phyloP scores from a whole-genome alignment of 2,329 filamentous ascomycete species.

The Chrysosporium queenslandicum region DNA sequence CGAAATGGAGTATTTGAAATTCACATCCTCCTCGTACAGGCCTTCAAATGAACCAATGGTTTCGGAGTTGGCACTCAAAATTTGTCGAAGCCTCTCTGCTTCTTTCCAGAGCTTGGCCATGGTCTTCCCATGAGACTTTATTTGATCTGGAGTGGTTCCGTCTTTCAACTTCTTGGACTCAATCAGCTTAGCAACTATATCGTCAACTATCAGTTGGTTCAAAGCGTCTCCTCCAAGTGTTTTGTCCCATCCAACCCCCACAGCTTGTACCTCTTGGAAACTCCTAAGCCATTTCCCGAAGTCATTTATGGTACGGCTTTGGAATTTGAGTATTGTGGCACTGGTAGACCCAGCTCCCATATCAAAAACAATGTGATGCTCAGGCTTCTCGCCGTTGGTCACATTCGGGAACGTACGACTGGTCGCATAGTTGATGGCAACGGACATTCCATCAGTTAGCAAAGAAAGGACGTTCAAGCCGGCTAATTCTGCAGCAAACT shows the following conservation, averaged over 20 bases:
- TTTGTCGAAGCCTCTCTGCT: constrained; percentile 72
- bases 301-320: constrained; percentile 81
- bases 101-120: constrained; percentile 90
- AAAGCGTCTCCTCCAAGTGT: constrained; percentile 82
- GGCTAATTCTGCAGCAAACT: constrained; percentile 75
- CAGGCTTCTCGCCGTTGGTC: constrained; percentile 71
- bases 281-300: constrained; percentile 92
- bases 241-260: constrained; percentile 80
- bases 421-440: constrained; percentile 91
- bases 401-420: constrained; percentile 78
- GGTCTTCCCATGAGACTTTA: constrained; percentile 66
- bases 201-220: constrained; percentile 77
- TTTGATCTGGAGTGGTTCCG: constrained; percentile 32
- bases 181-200: constrained; percentile 74
- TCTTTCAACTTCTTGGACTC: constrained; percentile 49
- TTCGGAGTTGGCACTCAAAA: constrained; percentile 86
- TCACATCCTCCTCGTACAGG: constrained; percentile 72
- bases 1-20: constrained; percentile 83
- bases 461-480: constrained; percentile 76
- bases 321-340: constrained; percentile 80
- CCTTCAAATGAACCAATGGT: constrained; percentile 74
- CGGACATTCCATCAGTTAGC: constrained; percentile 80
- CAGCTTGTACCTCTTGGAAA: constrained; percentile 81
- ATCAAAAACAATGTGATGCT: constrained; percentile 89
- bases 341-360: constrained; percentile 96